Conservation (phyloP, 805 yeast genomes). For the Candida pini region DNA sequence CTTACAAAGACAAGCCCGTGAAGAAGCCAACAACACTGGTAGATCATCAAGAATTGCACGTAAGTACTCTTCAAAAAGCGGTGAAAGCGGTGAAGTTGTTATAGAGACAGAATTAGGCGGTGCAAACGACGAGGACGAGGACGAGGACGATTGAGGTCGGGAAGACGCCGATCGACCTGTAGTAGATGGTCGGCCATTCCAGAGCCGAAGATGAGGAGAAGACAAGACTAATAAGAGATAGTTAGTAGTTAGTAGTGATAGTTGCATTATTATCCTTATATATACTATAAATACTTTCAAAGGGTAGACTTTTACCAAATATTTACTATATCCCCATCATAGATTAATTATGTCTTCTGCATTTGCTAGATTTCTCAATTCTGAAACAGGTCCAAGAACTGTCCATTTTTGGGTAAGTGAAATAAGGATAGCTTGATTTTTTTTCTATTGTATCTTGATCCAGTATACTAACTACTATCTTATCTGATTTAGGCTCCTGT, state of each 20-base stretch:
- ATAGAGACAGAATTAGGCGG: constrained; percentile 61
- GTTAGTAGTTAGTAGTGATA: too few relatives aligned
- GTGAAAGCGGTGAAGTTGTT: constrained; percentile 42
- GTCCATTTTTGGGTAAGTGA: constrained; percentile 88
- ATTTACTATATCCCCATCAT: too few relatives aligned
- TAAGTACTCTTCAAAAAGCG: too few relatives aligned
- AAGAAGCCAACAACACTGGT: constrained; percentile 49
- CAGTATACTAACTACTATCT: constrained; percentile 8
- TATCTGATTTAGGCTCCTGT: constrained; percentile 44
- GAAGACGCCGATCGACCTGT: too few relatives aligned
- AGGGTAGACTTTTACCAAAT: too few relatives aligned
- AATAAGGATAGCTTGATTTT: too few relatives aligned
- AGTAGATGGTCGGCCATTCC: too few relatives aligned
- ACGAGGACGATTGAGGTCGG: constrained; percentile 27
- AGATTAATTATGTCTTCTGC: constrained; percentile 44
- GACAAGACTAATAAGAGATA: too few relatives aligned
- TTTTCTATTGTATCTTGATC: not conserved
- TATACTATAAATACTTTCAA: too few relatives aligned
- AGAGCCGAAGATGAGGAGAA: too few relatives aligned
- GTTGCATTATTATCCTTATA: too few relatives aligned
- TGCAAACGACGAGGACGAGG: constrained; percentile 57
- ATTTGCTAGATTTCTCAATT: constrained; percentile 66
- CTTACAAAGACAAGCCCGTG: constrained; percentile 52
- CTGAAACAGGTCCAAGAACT: constrained; percentile 96
- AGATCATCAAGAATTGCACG: constrained; percentile 70